Percentiles rank a stretch among this genome's conserved stretches.
Evolutionary conservation across 345 rosid genomes (phyloP).

Genomic region (Brassica incana): DNA sequence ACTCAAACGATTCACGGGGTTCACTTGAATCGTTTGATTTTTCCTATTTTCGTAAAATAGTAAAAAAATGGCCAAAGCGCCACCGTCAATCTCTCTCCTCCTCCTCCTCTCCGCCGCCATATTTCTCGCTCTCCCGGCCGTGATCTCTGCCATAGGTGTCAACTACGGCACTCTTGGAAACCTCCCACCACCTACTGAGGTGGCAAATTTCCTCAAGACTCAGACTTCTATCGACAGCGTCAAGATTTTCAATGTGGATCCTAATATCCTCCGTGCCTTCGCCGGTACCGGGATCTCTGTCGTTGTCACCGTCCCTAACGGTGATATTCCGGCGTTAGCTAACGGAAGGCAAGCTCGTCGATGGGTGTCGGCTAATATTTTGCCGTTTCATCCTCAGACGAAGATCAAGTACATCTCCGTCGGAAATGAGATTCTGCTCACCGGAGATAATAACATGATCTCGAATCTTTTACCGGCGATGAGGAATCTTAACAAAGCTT

Average conservation of each 20-base stretch:
- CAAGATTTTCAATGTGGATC: slow-evolving; percentile 68
- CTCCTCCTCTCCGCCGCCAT: slow-evolving; percentile 37
- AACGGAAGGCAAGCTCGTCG: slow-evolving; percentile 41
- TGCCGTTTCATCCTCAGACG: slow-evolving; percentile 69
- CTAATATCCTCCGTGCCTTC: slow-evolving; percentile 66
- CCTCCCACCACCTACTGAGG: slow-evolving; percentile 71
- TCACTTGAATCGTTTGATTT: slow-evolving; percentile 38
- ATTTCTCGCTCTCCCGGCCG: slow-evolving; percentile 43
- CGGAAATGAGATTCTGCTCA: slow-evolving; percentile 70
- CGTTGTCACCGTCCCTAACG: slow-evolving; percentile 57
- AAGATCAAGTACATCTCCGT: slow-evolving; percentile 58
- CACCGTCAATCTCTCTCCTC: slow-evolving; percentile 19
- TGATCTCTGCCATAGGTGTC: slow-evolving; percentile 57
- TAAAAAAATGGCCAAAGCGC: slow-evolving; percentile 33
- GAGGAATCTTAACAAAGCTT: slow-evolving; percentile 56
- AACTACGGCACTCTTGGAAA: slow-evolving; percentile 81
- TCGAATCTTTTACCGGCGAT: slow-evolving; percentile 67
- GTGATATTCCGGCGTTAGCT: slow-evolving; percentile 56
- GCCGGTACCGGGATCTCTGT: slow-evolving; percentile 60
- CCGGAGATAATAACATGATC: slow-evolving; percentile 45
- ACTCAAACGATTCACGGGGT: slow-evolving; percentile 41
- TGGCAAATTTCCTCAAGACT: slow-evolving; percentile 65
- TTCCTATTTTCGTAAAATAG: neutral
- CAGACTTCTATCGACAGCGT: slow-evolving; percentile 61
- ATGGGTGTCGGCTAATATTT: slow-evolving; percentile 61